These are phyloP conservation scores for Cucurbita argyrosperma DNA, from an alignment of 306 rosid species.

Conservation along the genomic window DNA sequence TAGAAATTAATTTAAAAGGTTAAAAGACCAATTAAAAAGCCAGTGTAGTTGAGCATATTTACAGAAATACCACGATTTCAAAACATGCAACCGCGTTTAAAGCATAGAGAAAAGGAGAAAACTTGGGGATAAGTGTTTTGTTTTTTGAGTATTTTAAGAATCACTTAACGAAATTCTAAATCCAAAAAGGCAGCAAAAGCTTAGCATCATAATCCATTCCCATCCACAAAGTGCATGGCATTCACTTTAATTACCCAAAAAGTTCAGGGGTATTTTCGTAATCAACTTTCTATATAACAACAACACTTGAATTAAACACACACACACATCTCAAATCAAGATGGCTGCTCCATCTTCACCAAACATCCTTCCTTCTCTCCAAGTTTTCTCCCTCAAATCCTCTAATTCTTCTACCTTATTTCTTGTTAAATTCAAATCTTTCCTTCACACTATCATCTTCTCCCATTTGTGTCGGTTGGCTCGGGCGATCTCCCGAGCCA, in stretches of 20 bases:
- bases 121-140: not conserved
- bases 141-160: not conserved
- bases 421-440: conserved; percentile 42
- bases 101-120: not conserved
- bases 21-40: not conserved
- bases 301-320: not conserved
- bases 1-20: no score
- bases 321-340: not conserved
- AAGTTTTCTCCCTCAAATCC: conserved; percentile 27
- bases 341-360: conserved; percentile 38
- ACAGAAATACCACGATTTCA: conserved; percentile 10
- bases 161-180: conserved; percentile 9
- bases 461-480: conserved; percentile 41
- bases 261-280: conserved; percentile 40
- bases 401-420: conserved; percentile 16
- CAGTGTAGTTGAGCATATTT: not conserved
- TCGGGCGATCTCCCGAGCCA: conserved; percentile 43
- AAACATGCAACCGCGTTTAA: conserved; percentile 10
- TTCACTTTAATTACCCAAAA: conserved; percentile 12
- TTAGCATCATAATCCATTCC: conserved; percentile 6
- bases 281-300: conserved; percentile 13
- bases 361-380: conserved; percentile 22
- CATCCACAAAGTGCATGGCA: conserved; percentile 17
- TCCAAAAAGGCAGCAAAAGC: not conserved
- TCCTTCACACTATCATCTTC: conserved; percentile 43